Evolutionary conservation across 1,284 basidiomycete genomes (phyloP).

Genomic region (Rhodotorula sp.): DNA sequence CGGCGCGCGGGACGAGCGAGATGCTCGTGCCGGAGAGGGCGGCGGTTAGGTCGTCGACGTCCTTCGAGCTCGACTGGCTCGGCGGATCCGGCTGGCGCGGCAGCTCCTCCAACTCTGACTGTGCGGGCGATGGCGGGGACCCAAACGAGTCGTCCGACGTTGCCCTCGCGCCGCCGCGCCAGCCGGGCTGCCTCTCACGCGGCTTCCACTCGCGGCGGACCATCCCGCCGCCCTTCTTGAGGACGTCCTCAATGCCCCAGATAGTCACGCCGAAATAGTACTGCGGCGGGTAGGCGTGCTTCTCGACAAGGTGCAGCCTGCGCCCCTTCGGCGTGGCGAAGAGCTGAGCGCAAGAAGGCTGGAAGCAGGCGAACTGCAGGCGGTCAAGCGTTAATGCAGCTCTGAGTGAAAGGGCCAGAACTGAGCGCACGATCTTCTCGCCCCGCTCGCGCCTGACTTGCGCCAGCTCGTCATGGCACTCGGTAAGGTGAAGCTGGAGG

Average conservation of each 20-base stretch:
- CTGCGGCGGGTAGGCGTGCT: slow-evolving; percentile 77
- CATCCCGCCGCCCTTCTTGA: slow-evolving; percentile 31
- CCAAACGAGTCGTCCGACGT: slow-evolving; percentile 1
- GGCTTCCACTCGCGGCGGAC: slow-evolving; percentile 32
- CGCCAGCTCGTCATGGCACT: slow-evolving; percentile 81
- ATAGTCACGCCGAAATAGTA: slow-evolving; percentile 87
- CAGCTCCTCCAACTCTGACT: too few relatives aligned
- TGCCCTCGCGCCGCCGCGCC: background rate
- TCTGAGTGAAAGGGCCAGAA: background rate
- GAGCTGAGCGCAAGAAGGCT: slow-evolving; percentile 63
- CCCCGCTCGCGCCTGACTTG: slow-evolving; percentile 72
- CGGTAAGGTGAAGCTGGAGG: slow-evolving; percentile 78
- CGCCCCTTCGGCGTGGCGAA: slow-evolving; percentile 76
- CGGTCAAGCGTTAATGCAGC: background rate
- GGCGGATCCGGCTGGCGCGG: background rate
- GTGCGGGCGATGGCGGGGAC: slow-evolving; percentile 4
- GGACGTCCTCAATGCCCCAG: slow-evolving; percentile 63
- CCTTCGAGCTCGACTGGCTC: background rate
- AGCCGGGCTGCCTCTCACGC: background rate
- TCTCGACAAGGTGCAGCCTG: slow-evolving; percentile 75
- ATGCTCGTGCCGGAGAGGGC: slow-evolving; percentile 19
- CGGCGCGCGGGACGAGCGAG: slow-evolving; percentile 29
- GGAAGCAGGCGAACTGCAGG: slow-evolving; percentile 77
- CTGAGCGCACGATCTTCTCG: slow-evolving; percentile 75
- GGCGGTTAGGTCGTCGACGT: slow-evolving; percentile 25